Percentiles rank a stretch among this genome's conserved stretches.
Conservation (phyloP, 345 rosid species). For the Turnera subulata region DNA sequence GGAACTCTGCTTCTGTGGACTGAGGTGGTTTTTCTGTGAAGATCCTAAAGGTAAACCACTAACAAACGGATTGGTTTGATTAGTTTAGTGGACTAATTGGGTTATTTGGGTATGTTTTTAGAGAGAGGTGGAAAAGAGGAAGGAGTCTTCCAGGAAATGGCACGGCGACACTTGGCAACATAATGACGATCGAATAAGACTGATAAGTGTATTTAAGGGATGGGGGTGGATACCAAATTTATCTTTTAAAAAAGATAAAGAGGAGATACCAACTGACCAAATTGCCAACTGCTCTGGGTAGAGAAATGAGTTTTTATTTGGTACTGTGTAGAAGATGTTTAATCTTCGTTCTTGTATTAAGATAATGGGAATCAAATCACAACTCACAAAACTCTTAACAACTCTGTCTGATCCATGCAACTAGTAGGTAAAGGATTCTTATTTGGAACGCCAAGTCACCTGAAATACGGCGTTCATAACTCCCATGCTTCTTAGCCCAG, state of each 20-base stretch:
- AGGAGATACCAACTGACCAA: conserved; percentile 1
- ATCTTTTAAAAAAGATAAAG: neutral
- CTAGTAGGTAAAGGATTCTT: conserved; percentile 20
- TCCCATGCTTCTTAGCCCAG: conserved; percentile 25
- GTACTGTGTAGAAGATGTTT: too few species aligned
- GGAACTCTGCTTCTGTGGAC: too few species aligned
- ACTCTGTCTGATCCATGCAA: conserved; percentile 17
- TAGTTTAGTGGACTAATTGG: neutral
- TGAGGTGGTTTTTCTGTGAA: neutral
- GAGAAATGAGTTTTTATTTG: neutral
- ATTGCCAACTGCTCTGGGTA: conserved; percentile 29
- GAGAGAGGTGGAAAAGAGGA: neutral
- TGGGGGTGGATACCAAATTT: neutral
- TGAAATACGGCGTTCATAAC: conserved; percentile 41
- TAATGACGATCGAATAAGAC: conserved; percentile 2
- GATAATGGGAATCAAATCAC: neutral
- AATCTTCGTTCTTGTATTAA: too few species aligned
- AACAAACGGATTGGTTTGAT: too few species aligned
- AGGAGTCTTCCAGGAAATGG: conserved; percentile 30
- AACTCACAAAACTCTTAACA: conserved; percentile 10
- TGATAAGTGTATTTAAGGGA: neutral
- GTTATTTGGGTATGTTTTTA: conserved; percentile 5
- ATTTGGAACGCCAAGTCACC: conserved; percentile 58
- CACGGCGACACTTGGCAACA: conserved; percentile 42
- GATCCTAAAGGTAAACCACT: too few species aligned